These are phyloP conservation scores for Acer campestre DNA, from an alignment of 345 rosid genomes.

Conservation along the genomic window DNA sequence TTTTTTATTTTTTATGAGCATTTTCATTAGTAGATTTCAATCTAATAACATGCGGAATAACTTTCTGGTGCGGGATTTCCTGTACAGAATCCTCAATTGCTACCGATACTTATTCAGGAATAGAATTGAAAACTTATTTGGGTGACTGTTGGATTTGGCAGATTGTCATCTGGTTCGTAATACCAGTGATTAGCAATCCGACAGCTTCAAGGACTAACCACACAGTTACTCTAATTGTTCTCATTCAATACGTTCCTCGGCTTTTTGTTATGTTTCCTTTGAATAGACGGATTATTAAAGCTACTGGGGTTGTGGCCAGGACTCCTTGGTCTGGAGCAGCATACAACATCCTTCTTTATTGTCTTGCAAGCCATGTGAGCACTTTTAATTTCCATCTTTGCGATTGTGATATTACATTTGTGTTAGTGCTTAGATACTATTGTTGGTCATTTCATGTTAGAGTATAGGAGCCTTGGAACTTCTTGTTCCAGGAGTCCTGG, in stretches of 20 bases:
- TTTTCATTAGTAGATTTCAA: too few species aligned
- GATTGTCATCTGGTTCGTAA: conserved; percentile 78
- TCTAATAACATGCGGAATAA: too few species aligned
- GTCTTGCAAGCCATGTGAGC: conserved; percentile 81
- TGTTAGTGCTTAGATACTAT: too few species aligned
- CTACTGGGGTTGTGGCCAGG: conserved; percentile 82
- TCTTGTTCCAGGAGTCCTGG: too few species aligned
- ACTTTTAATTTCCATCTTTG: background rate
- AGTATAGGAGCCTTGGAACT: too few species aligned
- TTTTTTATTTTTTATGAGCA: too few species aligned
- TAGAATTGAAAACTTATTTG: too few species aligned
- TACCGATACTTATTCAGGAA: too few species aligned
- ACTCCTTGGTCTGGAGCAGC: conserved; percentile 94
- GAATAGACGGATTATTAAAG: conserved; percentile 69
- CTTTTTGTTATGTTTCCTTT: conserved; percentile 70
- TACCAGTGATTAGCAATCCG: conserved; percentile 51
- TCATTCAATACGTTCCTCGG: conserved; percentile 79
- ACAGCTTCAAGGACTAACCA: conserved; percentile 56
- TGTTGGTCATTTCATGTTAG: too few species aligned
- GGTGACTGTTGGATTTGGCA: conserved; percentile 28
- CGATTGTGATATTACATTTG: too few species aligned
- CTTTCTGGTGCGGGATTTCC: too few species aligned
- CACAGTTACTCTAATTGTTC: conserved; percentile 70
- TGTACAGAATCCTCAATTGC: too few species aligned
- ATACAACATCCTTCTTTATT: conserved; percentile 71